These are phyloP conservation scores for Passalora sequoiae DNA, from an alignment of 2,329 filamentous ascomycete genomes.

Conservation along the genomic window DNA sequence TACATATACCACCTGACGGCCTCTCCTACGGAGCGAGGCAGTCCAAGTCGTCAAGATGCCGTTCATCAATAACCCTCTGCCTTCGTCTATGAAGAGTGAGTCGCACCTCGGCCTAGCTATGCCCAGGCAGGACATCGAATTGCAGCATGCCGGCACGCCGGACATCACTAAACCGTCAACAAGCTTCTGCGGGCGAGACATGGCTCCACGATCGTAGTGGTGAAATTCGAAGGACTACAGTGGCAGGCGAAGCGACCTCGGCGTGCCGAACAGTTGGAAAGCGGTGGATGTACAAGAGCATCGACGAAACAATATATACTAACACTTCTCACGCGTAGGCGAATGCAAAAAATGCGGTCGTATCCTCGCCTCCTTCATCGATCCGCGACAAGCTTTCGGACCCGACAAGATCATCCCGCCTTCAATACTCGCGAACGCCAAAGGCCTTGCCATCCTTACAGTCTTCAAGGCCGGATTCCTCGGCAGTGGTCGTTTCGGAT, in stretches of 20 bases:
- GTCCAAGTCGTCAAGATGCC: slow-evolving; percentile 39
- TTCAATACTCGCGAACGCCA: slow-evolving; percentile 80
- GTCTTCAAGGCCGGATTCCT: slow-evolving; percentile 85
- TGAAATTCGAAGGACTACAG: too few relatives aligned
- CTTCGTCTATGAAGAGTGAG: slow-evolving; percentile 50
- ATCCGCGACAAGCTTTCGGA: slow-evolving; percentile 86
- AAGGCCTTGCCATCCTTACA: slow-evolving; percentile 82
- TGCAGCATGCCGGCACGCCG: too few relatives aligned
- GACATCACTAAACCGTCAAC: too few relatives aligned
- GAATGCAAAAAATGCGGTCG: slow-evolving; percentile 97
- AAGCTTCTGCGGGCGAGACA: too few relatives aligned
- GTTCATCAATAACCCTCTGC: slow-evolving; percentile 51
- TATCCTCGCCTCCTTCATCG: slow-evolving; percentile 90
- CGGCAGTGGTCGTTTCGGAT: slow-evolving; percentile 74
- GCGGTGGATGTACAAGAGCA: too few relatives aligned
- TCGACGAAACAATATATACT: not conserved
- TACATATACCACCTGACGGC: not conserved
- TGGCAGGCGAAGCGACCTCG: too few relatives aligned
- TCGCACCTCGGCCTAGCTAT: slow-evolving; percentile 17
- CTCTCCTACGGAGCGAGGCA: too few relatives aligned
- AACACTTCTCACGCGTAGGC: slow-evolving; percentile 49
- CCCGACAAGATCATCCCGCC: slow-evolving; percentile 97
- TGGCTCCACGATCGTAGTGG: too few relatives aligned
- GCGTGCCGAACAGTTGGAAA: too few relatives aligned
- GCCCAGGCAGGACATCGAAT: too few relatives aligned